Evolutionary conservation across 2,329 filamentous ascomycete genomes (phyloP).

Genomic region (Xylogone sp.): DNA sequence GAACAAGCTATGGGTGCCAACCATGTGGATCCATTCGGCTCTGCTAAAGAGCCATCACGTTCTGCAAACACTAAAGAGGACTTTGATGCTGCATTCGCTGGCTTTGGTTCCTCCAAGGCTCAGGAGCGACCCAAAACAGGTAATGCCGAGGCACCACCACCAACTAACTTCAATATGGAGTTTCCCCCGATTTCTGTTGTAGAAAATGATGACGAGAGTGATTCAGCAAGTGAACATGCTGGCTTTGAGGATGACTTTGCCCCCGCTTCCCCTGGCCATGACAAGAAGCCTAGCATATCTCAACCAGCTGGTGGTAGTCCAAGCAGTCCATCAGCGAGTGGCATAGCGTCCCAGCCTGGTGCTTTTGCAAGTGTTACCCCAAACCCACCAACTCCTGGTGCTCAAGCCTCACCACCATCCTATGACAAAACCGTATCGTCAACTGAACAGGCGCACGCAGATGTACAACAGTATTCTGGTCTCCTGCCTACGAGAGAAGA

Average conservation of each 20-base stretch:
- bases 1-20: constrained; percentile 38
- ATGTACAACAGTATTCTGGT: constrained; percentile 46
- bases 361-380: constrained; percentile 19
- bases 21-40: constrained; percentile 46
- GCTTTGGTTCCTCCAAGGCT: constrained; percentile 52
- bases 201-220: constrained; percentile 78
- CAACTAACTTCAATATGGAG: constrained; percentile 63
- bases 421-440: constrained; percentile 43
- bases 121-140: constrained; percentile 45
- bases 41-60: constrained; percentile 46
- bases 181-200: constrained; percentile 93
- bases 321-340: constrained; percentile 23
- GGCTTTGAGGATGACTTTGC: constrained; percentile 95
- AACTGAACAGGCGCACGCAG: constrained; percentile 42
- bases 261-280: constrained; percentile 42
- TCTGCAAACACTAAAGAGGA: constrained; percentile 62
- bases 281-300: constrained; percentile 20
- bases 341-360: constrained; percentile 23
- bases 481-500: constrained; percentile 52
- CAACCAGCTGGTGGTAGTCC: constrained; percentile 20
- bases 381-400: constrained; percentile 46
- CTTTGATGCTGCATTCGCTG: constrained; percentile 81
- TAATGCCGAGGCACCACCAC: constrained; percentile 37
- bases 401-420: constrained; percentile 54
- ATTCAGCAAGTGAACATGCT: constrained; percentile 68